Percentiles rank a stretch among this genome's conserved stretches.
Conservation (phyloP, 352 stramenopile genomes). For the Aphanomyces cochlioides region DNA sequence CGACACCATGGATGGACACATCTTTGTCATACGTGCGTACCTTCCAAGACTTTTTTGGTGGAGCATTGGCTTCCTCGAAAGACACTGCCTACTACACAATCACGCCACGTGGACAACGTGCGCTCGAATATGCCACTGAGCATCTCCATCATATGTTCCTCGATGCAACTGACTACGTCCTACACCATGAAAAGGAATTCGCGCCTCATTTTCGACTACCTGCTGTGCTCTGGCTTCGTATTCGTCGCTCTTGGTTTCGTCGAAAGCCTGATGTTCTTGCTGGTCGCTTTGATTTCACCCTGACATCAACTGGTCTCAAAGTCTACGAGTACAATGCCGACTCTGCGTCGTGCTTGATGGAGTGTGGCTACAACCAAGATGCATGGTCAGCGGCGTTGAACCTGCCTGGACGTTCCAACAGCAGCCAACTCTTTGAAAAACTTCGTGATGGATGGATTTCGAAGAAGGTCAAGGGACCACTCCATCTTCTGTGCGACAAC, state of each 20-base stretch:
- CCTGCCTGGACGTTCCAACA: background rate
- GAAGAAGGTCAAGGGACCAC: background rate
- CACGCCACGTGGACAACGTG: constrained; percentile 2
- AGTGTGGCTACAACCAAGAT: constrained; percentile 26
- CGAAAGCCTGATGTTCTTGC: constrained; percentile 17
- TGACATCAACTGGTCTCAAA: constrained; percentile 1
- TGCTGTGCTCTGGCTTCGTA: constrained; percentile 8
- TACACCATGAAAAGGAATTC: constrained; percentile 22
- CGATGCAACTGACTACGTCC: constrained; percentile 11
- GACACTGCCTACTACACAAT: background rate
- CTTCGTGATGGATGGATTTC: background rate
- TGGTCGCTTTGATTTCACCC: constrained; percentile 14
- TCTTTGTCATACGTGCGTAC: background rate
- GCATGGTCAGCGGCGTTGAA: background rate
- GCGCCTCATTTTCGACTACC: constrained; percentile 2
- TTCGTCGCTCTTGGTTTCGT: constrained; percentile 8
- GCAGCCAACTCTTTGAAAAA: constrained; percentile 4
- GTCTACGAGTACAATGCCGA: constrained; percentile 27
- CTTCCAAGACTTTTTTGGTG: background rate
- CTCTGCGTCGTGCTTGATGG: constrained; percentile 23
- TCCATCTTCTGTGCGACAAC: constrained; percentile 14
- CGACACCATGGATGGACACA: constrained; percentile 4
- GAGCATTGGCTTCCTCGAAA: background rate
- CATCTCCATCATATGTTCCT: constrained; percentile 27
- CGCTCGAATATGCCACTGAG: constrained; percentile 20